phyloP scores from a whole-genome alignment of 2,329 filamentous ascomycete genomes.

The Ascochyta pisi region DNA sequence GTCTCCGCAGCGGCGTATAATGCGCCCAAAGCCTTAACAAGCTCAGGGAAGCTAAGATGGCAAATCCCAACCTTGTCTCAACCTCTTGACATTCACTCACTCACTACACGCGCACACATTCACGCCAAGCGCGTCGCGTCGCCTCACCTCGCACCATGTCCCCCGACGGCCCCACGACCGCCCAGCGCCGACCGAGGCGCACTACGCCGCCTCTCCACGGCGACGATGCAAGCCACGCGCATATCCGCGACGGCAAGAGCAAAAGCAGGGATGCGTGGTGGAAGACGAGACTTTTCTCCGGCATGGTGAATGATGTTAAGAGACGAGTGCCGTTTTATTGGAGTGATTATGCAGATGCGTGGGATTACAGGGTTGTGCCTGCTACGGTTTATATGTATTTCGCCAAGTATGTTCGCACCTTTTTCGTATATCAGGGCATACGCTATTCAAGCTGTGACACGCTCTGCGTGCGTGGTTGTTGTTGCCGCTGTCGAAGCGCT shows the following conservation, averaged over 20 bases:
- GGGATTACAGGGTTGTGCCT: conserved; percentile 88
- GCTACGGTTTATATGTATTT: conserved; percentile 95
- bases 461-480: too few species aligned
- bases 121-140: not conserved
- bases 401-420: conserved; percentile 71
- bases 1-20: conserved; percentile 4
- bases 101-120: not conserved
- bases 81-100: not conserved
- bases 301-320: conserved; percentile 80
- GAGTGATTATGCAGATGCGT: conserved; percentile 86
- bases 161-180: conserved; percentile 28
- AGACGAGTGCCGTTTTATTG: conserved; percentile 77
- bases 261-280: conserved; percentile 64
- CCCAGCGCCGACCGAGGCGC: conserved; percentile 4
- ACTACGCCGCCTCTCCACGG: too few species aligned
- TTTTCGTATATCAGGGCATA: too few species aligned
- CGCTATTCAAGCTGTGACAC: too few species aligned
- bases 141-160: conserved; percentile 10
- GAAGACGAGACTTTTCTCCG: conserved; percentile 75
- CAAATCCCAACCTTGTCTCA: not conserved
- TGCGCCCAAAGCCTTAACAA: not conserved
- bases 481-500: too few species aligned
- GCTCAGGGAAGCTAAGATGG: conserved; percentile 5
- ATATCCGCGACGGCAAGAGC: too few species aligned
- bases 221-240: too few species aligned